Evolutionary conservation across 1,139 yeast species (phyloP).

Genomic region (Maudiozyma humilis): DNA sequence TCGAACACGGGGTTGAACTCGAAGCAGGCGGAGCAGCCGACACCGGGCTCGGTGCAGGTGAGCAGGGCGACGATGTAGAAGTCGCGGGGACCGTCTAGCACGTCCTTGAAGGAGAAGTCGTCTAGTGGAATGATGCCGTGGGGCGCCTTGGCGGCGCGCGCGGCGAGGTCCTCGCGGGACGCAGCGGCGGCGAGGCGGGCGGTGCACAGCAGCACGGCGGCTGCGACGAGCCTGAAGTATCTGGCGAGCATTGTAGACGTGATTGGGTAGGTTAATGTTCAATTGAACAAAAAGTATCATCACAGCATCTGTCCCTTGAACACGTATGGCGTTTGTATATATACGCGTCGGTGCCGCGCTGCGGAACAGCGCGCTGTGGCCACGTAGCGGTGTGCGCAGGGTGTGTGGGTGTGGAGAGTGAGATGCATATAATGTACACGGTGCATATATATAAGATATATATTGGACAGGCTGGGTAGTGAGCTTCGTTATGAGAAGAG

Average conservation of each 20-base stretch:
- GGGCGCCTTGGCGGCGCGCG: constrained; percentile 18
- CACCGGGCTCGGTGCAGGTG: constrained; percentile 64
- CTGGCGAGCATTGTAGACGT: background rate
- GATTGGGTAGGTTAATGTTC: background rate
- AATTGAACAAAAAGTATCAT: too few relatives aligned
- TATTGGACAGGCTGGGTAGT: too few relatives aligned
- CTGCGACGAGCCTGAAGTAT: background rate
- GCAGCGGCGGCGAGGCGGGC: constrained; percentile 14
- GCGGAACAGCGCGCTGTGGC: too few relatives aligned
- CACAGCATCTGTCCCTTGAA: too few relatives aligned
- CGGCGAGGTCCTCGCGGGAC: constrained; percentile 20
- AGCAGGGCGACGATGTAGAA: constrained; percentile 62
- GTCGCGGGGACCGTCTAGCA: constrained; percentile 57
- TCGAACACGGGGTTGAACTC: constrained; percentile 62
- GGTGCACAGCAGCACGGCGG: background rate
- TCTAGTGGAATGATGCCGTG: constrained; percentile 43
- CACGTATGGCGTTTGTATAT: too few relatives aligned
- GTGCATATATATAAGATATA: too few relatives aligned
- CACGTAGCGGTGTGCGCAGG: too few relatives aligned
- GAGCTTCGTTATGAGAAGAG: too few relatives aligned
- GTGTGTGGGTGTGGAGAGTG: too few relatives aligned
- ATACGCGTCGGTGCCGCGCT: too few relatives aligned
- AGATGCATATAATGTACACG: too few relatives aligned
- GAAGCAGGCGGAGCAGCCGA: constrained; percentile 71
- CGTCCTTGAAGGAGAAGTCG: constrained; percentile 50